Base-by-base conservation (phyloP, 2,329 filamentous ascomycete genomes). In the Aspergillus amoenus region DNA sequence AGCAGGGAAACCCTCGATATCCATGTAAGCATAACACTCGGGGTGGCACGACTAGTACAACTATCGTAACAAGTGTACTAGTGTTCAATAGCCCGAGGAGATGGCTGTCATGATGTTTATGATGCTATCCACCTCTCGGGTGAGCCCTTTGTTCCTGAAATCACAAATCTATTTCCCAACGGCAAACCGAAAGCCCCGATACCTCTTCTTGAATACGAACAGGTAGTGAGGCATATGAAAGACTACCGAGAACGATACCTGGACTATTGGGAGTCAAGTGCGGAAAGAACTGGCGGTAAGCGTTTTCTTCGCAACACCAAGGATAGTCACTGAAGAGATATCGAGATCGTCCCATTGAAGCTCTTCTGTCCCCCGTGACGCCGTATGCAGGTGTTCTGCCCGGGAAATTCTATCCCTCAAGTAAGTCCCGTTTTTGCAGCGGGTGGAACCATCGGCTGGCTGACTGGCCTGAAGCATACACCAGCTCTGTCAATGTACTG, bases 371-470 rank as follows among this genome's bases (percentile, higher is more conserved):
- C 18, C 53, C 53, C 5, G 53, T 55, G 21, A 55, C 53, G 9
- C 53, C 53, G n/a, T 55, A 55, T 22, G 53, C 53, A 39, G 53
- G 53, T 30, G 53, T 55, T 15, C 41, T 55, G 18, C 53, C 53
- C 2, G 53, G 53, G 6, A 44, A 50, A 45, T 55, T 49, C 30
- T 48, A 48, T 18, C 46, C 30, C 32, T 55, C 53, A n/a, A 55
- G 53, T 55, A 49, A 50, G 53, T 50, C 13, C 24, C 44, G 8
- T 13, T 8, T 27, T 15, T 12, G 27, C 11, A 40, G 13, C 4
- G n/a, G 11, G 13, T 22, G 24, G 22, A n/a, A 8, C 34, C 22
- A 6, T 42, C 5, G 39, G 18, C 40, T 50, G 53, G 50, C 53
- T 43, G 44, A 43, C 4, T 27, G 27, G 9, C 27, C 37, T 21